Evolutionary conservation across 805 yeast species (phyloP).

Genomic region (Ogataea saltuana): DNA sequence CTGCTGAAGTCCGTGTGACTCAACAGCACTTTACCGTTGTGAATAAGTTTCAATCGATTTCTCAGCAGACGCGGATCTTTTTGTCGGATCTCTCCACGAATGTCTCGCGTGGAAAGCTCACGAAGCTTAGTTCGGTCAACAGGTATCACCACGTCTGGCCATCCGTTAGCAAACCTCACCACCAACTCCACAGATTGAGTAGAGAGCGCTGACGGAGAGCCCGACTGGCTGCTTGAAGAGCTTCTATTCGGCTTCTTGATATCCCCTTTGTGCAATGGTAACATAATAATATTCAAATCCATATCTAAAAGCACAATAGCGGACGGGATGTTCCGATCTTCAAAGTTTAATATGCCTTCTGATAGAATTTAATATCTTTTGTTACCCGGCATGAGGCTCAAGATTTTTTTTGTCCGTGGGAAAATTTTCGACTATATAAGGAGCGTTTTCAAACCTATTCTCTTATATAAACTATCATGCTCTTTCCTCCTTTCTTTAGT

Average conservation of each 20-base stretch:
- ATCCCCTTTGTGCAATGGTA: slow-evolving; percentile 6
- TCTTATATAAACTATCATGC: slow-evolving; percentile 4
- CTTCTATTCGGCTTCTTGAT: background rate
- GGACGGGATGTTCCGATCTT: too few relatives aligned
- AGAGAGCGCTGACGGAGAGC: background rate
- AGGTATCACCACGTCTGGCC: slow-evolving; percentile 44
- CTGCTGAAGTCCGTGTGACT: slow-evolving; percentile 54
- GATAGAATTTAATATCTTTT: background rate
- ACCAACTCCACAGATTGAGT: slow-evolving; percentile 25
- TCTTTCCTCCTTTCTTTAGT: slow-evolving; percentile 43
- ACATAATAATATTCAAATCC: background rate
- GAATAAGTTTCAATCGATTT: slow-evolving; percentile 62
- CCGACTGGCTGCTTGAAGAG: background rate
- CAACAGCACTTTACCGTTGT: slow-evolving; percentile 65
- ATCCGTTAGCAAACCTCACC: slow-evolving; percentile 48
- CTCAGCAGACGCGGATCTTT: slow-evolving; percentile 31
- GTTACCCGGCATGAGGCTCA: slow-evolving; percentile 17
- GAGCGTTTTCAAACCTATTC: slow-evolving; percentile 10
- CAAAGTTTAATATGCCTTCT: too few relatives aligned
- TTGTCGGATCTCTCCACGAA: slow-evolving; percentile 46
- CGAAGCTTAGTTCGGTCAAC: slow-evolving; percentile 26
- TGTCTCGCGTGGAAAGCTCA: slow-evolving; percentile 39
- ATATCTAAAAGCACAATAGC: too few relatives aligned
- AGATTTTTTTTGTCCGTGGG: background rate
- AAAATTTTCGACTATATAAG: slow-evolving; percentile 7